Evolutionary conservation across 202 grass and related monocot species (phyloP), one percentile per base, ranked within the genome.

Genomic region (Musa balbisiana): DNA sequence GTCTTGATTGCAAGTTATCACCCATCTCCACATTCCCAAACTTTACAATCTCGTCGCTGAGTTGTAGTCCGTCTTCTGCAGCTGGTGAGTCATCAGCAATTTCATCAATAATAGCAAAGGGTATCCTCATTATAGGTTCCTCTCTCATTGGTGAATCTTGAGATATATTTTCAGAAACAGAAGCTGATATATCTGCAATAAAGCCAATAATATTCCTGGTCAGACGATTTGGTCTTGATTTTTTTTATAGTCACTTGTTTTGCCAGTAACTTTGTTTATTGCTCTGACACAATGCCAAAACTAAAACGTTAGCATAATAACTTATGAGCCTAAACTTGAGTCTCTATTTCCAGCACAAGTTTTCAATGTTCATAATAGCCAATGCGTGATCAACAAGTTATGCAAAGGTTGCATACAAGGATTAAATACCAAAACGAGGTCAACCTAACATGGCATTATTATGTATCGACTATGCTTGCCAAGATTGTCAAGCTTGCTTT

Each of bases 81-180:
- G 94, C 88, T 52, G 94, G 88, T 78, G 94, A 98, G 79, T 82
- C 88, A 75, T 98, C 94, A 17, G 83, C 75, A n/a, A 98, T 88
- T 82, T 98, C 94, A 83, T 98, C 91, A 80, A 98, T 86, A 71
- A 87, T 82, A 27, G 95, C 95, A 83, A 98, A 98, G 52, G 95
- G 83, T 83, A 98, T 79, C 80, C 68, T 75, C 4, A 83, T 53
- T 64, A 94, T 67, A 3, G 20, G 24, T 78, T 97, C 88, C 59
- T 86, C 88, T 67, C 85, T 84, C 90, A 91, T 86, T 27, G 84
- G 81, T 78, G 81, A 84, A 83, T 49, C 85, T 82, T 82, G 88
- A 85, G 87, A 83, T 67, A 54, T 75, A 49, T 67, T 81, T 77
- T 55, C 68, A 63, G 73, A 67, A 62, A 25, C 10, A 56, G 82